These are phyloP conservation scores for Diaporthe sp. DNA, from an alignment of 2,329 filamentous ascomycete species.

Conservation along the genomic window DNA sequence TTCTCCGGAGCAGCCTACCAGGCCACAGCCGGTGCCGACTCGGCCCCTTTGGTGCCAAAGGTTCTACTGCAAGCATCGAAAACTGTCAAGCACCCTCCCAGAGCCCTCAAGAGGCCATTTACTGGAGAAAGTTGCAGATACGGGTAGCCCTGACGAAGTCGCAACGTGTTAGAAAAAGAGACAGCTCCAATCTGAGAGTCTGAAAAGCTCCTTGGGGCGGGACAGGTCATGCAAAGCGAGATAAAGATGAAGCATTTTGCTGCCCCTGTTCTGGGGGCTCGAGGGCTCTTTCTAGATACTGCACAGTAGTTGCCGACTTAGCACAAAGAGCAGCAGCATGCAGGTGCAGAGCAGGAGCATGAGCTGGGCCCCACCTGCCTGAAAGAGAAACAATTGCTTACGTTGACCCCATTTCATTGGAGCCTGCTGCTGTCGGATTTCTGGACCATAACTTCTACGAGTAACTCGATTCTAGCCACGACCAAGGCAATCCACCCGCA, in stretches of 20 bases:
- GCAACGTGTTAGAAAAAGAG: neutral
- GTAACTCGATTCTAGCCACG: neutral
- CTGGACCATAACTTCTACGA: neutral
- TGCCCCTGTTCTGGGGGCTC: no score
- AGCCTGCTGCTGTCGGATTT: neutral
- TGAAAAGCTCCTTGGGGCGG: no score
- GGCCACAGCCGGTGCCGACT: no score
- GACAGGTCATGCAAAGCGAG: no score
- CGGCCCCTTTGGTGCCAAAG: no score
- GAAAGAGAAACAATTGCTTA: conserved; percentile 8
- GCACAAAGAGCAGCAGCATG: neutral
- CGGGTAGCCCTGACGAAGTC: no score
- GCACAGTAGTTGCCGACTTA: neutral
- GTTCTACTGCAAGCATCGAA: no score
- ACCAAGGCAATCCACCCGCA: neutral
- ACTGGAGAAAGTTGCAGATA: no score
- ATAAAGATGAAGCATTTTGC: neutral
- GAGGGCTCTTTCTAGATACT: no score
- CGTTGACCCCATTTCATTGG: conserved; percentile 7
- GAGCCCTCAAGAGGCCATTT: no score
- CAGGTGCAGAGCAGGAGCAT: neutral
- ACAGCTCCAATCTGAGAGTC: neutral
- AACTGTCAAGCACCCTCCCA: no score
- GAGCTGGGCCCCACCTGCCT: conserved; percentile 6
- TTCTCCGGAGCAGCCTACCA: no score